Evolutionary conservation across 2,329 filamentous ascomycete species (phyloP), one percentile per base, ranked within the genome.

Genomic region (Colletotrichum gloeosporioides): DNA sequence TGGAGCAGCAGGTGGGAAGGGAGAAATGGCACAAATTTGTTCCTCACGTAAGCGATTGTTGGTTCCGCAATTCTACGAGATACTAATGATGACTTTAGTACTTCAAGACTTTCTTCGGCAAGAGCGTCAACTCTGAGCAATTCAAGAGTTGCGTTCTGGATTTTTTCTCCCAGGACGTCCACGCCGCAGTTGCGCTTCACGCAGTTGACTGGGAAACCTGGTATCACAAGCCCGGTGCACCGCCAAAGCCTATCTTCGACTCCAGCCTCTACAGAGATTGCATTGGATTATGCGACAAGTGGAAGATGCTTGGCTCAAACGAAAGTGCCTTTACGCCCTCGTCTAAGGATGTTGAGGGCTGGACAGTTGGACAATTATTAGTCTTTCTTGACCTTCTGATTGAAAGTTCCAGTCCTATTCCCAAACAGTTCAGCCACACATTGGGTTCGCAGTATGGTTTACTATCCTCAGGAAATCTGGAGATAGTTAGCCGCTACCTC

Each of bases 21-120:
- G 36, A 62, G n/a, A 68, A 73, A 29, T 73, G 71, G 71, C 64
- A 49, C 16, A 69, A 53, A 18, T 73, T 73, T 53, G 71, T 73
- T 9, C 71, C 71, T 25, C 36, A 73, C 8, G 64, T 73, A 63
- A 32, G 71, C 15, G 44, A 22, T 49, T 22, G 3, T 6, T 49
- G 44, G 44, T 36, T 25, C 27, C 16, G 12, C n/a, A 8, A 6
- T 18, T 9, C 2, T 2, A 4, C 7, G 6, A 6, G 18, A 27
- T 22, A 61, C 22, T 49, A 18, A 32, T 70, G 16, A 70, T 18
- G 5, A 3, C 18, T 32, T 15, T 5, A 73, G 71, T 73, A 73
- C 16, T 73, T 73, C 27, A 39, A n/a, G 15, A 69, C 53, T 4
- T 73, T 73, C 29, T 73, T 27, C 8, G 53, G 63, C 3, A 61